These are phyloP conservation scores for Crinitomyces ghanaensis DNA, from an alignment of 805 yeast genomes.

Conservation along the genomic window DNA sequence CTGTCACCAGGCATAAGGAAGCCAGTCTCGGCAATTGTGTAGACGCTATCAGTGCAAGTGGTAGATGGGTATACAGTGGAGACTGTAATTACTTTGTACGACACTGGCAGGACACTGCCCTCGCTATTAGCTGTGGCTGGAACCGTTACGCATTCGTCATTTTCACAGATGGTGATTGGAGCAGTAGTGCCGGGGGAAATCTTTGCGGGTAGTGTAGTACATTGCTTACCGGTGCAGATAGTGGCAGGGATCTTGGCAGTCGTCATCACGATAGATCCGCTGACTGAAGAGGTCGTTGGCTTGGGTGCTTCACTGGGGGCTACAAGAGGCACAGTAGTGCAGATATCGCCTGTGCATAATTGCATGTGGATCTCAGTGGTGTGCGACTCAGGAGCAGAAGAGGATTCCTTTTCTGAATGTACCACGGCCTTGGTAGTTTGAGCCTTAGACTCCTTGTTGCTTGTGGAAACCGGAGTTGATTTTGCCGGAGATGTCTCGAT, in stretches of 20 bases:
- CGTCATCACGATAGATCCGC: neutral
- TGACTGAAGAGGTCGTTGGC: neutral
- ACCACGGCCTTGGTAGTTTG: too few species aligned
- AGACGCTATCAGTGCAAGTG: constrained; percentile 4
- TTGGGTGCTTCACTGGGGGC: constrained; percentile 2
- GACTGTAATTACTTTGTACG: constrained; percentile 3
- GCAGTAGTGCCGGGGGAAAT: constrained; percentile 4
- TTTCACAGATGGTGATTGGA: constrained; percentile 2
- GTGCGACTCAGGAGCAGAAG: neutral
- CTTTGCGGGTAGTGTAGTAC: neutral
- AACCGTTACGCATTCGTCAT: constrained; percentile 2
- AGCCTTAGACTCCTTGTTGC: too few species aligned
- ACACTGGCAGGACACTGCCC: constrained; percentile 3
- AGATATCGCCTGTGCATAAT: constrained; percentile 5
- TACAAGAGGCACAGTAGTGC: constrained; percentile 5
- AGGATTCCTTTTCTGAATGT: too few species aligned
- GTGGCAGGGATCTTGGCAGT: constrained; percentile 3
- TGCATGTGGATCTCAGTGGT: constrained; percentile 5
- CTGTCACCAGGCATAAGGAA: constrained; percentile 4
- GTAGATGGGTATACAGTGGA: constrained; percentile 6
- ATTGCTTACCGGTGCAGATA: constrained; percentile 4
- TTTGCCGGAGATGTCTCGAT: too few species aligned
- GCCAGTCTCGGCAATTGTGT: constrained; percentile 7
- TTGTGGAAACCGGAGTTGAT: too few species aligned
- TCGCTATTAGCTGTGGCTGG: constrained; percentile 1